A percentile compares a stretch with the other conserved stretches of the same genome.
phyloP scores from a whole-genome alignment of 2,329 filamentous ascomycete species.

The Fusarium cyanostomum region DNA sequence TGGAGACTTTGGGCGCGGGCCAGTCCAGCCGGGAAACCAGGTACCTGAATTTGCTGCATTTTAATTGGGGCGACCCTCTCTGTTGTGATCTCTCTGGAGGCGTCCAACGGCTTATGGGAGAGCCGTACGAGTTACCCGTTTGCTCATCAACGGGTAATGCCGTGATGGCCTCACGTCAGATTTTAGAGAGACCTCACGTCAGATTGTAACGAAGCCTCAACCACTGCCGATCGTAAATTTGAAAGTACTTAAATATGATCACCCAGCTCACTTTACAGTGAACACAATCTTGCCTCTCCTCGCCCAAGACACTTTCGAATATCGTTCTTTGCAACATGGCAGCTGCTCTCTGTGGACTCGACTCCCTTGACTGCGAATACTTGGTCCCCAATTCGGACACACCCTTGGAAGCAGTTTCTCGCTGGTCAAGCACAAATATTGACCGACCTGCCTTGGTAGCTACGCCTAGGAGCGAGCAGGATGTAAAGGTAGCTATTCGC shows the following conservation, averaged over 20 bases:
- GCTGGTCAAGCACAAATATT: slow-evolving; percentile 48
- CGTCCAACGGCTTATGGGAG: too few species aligned
- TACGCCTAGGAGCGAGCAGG: slow-evolving; percentile 41
- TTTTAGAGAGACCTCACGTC: neutral
- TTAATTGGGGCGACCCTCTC: too few species aligned
- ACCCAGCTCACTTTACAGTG: neutral
- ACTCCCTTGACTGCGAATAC: slow-evolving; percentile 18
- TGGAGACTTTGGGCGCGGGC: too few species aligned
- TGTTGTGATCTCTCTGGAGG: too few species aligned
- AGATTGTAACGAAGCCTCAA: too few species aligned
- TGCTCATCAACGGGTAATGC: neutral
- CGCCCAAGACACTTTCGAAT: accelerated
- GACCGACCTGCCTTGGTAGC: slow-evolving; percentile 41
- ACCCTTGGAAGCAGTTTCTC: slow-evolving; percentile 1
- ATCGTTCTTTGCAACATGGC: slow-evolving; percentile 10
- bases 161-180: slow-evolving; percentile 5
- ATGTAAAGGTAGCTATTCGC: slow-evolving; percentile 41
- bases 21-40: too few species aligned
- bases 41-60: too few species aligned
- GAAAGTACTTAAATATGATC: too few species aligned
- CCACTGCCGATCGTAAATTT: too few species aligned
- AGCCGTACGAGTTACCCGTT: too few species aligned
- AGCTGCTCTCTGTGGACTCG: neutral
- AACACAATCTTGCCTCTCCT: neutral
- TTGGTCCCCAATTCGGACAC: neutral